These are phyloP conservation scores for Ophiostoma ips DNA, from an alignment of 2,329 filamentous ascomycete species.

Conservation along the genomic window DNA sequence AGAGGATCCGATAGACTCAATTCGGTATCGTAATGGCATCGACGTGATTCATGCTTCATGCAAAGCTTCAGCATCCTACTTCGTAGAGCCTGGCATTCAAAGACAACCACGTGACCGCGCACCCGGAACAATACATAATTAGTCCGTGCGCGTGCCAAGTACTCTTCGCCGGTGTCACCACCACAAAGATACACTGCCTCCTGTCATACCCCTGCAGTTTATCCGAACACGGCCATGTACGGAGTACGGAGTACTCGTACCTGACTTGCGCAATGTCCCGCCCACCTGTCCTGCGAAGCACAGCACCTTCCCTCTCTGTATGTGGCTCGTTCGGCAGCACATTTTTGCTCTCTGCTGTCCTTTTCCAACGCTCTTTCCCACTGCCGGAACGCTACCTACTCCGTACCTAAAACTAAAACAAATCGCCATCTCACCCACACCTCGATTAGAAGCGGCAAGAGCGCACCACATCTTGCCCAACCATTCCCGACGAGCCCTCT, in stretches of 20 bases:
- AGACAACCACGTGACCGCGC: neutral
- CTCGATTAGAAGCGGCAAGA: neutral
- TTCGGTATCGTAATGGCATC: too few species aligned
- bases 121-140: neutral
- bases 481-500: neutral
- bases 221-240: conserved; percentile 4
- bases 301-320: neutral
- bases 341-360: conserved; percentile 1
- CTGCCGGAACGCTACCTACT: conserved; percentile 1
- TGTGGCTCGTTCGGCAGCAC: neutral
- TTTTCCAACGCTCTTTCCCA: neutral
- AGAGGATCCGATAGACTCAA: too few species aligned
- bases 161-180: neutral
- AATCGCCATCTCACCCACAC: neutral
- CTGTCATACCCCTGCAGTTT: neutral
- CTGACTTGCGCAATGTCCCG: conserved; percentile 5
- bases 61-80: too few species aligned
- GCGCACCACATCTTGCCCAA: neutral
- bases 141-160: neutral
- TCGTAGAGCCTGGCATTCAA: too few species aligned
- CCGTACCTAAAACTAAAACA: too few species aligned
- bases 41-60: too few species aligned
- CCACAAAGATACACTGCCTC: neutral
- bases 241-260: too few species aligned
- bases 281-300: neutral